Evolutionary conservation across 208 protist genomes (phyloP).

Genomic region (Crithidia fasciculata): DNA sequence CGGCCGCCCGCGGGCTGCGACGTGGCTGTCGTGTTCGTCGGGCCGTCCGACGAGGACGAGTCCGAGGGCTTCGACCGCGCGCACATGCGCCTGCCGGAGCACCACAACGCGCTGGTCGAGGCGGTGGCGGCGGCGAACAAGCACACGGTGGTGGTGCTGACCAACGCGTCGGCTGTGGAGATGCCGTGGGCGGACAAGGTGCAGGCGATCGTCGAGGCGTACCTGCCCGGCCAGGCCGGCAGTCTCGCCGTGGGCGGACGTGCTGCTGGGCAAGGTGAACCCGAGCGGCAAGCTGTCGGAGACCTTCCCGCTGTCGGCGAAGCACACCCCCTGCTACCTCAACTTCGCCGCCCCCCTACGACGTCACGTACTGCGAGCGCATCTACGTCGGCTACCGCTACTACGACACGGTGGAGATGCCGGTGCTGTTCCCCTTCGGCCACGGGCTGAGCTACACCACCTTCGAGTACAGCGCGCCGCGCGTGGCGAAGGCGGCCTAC

Average conservation of each 20-base stretch:
- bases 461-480: constrained; percentile 17
- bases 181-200: constrained; percentile 16
- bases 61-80: constrained; percentile 17
- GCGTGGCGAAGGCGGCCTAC: constrained; percentile 16
- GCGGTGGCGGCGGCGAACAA: constrained; percentile 15
- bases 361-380: constrained; percentile 16
- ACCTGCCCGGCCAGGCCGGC: constrained; percentile 18
- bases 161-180: constrained; percentile 16
- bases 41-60: constrained; percentile 11
- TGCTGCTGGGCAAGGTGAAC: constrained; percentile 21
- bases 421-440: constrained; percentile 14
- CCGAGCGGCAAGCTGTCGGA: constrained; percentile 15
- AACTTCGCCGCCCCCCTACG: constrained; percentile 10
- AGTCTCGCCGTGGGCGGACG: background rate
- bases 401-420: constrained; percentile 7
- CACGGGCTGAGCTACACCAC: constrained; percentile 19
- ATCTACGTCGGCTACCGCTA: constrained; percentile 15
- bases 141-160: constrained; percentile 17
- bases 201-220: constrained; percentile 20
- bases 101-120: constrained; percentile 22
- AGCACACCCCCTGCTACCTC: constrained; percentile 5
- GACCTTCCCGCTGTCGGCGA: background rate
- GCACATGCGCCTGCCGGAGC: constrained; percentile 16
- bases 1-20: constrained; percentile 14
- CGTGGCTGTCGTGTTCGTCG: constrained; percentile 15